Evolutionary conservation across 768 basidiomycete species (phyloP), one percentile per base, ranked within the genome.

Genomic region (Leccinum olivaceopallidum): DNA sequence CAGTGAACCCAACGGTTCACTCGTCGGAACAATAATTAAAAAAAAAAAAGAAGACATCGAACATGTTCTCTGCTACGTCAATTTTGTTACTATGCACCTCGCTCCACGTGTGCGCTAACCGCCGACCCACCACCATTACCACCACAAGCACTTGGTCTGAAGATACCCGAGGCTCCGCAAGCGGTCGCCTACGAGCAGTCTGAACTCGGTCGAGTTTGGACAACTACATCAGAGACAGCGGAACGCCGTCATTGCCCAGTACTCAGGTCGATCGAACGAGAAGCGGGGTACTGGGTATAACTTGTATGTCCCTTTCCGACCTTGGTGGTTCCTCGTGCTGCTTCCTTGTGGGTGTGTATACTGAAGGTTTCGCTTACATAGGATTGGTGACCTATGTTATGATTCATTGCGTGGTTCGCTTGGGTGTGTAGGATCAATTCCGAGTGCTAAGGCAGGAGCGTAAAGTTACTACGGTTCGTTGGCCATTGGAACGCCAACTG

Each of bases 371-470:
- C 28, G 12, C n/a, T 44, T 39, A 36, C 34, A 14, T 63, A 91
- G 89, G 54, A 71, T 90, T 18, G 79, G 81, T 18, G 85, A 89
- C 66, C 87, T 91, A 72, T 79, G 80, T 42, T 71, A 77, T 14
- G 90, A 92, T 72, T 86, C 88, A 13, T 28, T 85, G 66, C 54
- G 79, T 67, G 24, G 4, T 56, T 10, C 20, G 10, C 26, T 26
- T 8, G 13, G 8, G 14, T 3, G 2, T 28, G 30, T 42, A 2
- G 26, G 5, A 22, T 20, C n/a, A 14, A 13, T 12, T 30, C 39
- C 30, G 30, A 30, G 24, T 54, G 20, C 51, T 64, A 39, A 67
- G 55, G 6, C 42, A 12, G 42, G 42, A n/a, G 5, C 14, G n/a
- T n/a, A 1, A 4, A 74, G 73, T 13, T 80, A 78, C 61, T 76